phyloP scores from a whole-genome alignment of 2,329 filamentous ascomycete species.

The Venturia pyrina region DNA sequence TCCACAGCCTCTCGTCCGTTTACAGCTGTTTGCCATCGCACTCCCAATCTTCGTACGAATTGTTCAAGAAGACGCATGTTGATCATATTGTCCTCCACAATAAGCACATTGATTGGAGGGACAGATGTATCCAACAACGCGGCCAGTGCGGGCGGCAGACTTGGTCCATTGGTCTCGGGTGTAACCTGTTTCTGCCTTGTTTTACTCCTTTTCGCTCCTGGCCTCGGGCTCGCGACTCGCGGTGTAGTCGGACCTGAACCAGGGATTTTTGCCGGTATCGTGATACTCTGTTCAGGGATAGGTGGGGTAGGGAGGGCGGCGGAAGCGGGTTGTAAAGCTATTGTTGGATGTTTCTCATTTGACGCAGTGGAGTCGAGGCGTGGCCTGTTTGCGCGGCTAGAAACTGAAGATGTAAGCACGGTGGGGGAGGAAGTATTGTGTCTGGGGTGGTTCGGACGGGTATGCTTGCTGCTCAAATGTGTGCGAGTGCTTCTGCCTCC shows the following conservation, averaged over 20 bases:
- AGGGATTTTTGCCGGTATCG: constrained; percentile 21
- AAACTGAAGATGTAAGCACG: constrained; percentile 39
- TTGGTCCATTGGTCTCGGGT: constrained; percentile 3
- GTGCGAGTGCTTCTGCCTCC: constrained; percentile 57
- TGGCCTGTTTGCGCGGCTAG: constrained; percentile 27
- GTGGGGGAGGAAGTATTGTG: constrained; percentile 78
- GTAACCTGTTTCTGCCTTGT: constrained; percentile 16
- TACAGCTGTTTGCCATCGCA: constrained; percentile 94
- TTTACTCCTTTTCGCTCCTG: constrained; percentile 29
- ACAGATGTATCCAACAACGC: constrained; percentile 62
- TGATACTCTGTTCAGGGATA: constrained; percentile 19
- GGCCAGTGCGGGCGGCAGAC: constrained; percentile 42
- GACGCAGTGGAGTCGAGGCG: constrained; percentile 32
- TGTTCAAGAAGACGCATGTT: constrained; percentile 88
- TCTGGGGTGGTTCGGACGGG: constrained; percentile 47
- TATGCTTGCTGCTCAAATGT: constrained; percentile 34
- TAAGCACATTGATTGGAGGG: constrained; percentile 91
- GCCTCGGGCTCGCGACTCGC: constrained; percentile 39
- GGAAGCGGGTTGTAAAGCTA: constrained; percentile 37
- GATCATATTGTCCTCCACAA: constrained; percentile 98
- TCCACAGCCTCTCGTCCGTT: constrained; percentile 87
- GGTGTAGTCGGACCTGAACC: constrained; percentile 41
- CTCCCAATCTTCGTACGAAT: constrained; percentile 91
- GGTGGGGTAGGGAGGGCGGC: constrained; percentile 49
- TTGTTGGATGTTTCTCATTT: constrained; percentile 32